A percentile compares a stretch with the other conserved stretches of the same genome.
Evolutionary conservation across 78 protist species (phyloP).

Genomic region (Dictyostelium brefeldianum): DNA sequence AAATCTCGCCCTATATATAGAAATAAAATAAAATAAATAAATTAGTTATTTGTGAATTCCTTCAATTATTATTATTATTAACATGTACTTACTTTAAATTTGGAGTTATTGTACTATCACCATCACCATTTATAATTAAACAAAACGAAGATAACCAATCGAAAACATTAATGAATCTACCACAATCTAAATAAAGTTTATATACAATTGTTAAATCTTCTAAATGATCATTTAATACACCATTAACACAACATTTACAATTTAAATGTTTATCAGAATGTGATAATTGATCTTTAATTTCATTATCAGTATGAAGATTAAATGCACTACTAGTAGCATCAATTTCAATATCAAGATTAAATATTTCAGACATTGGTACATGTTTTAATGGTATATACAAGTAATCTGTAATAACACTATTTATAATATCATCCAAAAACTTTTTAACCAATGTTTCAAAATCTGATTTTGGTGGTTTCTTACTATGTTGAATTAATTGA

Average conservation of each 20-base stretch:
- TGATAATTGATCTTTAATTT: slow-evolving; percentile 5
- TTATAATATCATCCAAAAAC: not conserved
- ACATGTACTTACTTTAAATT: slow-evolving; percentile 44
- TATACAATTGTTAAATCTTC: slow-evolving; percentile 42
- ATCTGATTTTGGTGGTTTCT: not conserved
- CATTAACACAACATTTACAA: slow-evolving; percentile 24
- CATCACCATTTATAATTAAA: not conserved
- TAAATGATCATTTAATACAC: too few species aligned
- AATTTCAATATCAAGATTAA: not conserved
- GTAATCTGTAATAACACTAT: not conserved
- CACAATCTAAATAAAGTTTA: not conserved
- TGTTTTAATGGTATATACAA: not conserved
- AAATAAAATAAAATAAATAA: not conserved
- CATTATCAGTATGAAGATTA: not conserved
- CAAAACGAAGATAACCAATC: slow-evolving; percentile 68
- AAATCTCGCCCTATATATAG: slow-evolving; percentile 31
- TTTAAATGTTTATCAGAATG: not conserved
- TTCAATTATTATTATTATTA: too few species aligned
- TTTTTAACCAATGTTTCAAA: not conserved
- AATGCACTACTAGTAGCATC: not conserved
- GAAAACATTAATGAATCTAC: slow-evolving; percentile 31
- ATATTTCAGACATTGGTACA: slow-evolving; percentile 34
- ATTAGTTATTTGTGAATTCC: not conserved
- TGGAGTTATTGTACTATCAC: not conserved
- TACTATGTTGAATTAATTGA: not conserved